These are phyloP conservation scores for Poteriospumella lacustris DNA, from an alignment of 108 stramenopile species.

Conservation along the genomic window DNA sequence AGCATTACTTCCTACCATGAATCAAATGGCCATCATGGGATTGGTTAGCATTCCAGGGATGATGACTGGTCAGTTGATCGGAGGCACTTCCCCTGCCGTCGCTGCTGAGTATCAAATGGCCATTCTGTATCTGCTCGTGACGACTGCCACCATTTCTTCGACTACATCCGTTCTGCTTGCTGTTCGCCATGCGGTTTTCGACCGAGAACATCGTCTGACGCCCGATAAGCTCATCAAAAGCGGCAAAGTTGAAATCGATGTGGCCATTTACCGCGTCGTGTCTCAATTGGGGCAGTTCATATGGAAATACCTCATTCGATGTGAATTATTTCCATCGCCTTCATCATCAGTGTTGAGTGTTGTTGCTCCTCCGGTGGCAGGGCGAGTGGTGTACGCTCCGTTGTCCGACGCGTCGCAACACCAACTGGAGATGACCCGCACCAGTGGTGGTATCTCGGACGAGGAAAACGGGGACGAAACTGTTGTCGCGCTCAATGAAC, in stretches of 20 bases:
- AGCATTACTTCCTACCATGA: slow-evolving; percentile 63
- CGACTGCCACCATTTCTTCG: slow-evolving; percentile 36
- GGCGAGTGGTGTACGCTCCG: no score
- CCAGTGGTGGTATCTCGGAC: no score
- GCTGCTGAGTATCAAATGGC: slow-evolving; percentile 81
- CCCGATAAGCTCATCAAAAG: slow-evolving; percentile 22
- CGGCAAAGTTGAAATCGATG: background rate
- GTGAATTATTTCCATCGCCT: no score
- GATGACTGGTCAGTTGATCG: slow-evolving; percentile 89
- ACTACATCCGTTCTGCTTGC: slow-evolving; percentile 41
- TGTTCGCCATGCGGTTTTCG: slow-evolving; percentile 29
- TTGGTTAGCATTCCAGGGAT: slow-evolving; percentile 74
- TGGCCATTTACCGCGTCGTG: background rate
- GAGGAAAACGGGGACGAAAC: no score
- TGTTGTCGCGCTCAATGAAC: no score
- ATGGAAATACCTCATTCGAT: background rate
- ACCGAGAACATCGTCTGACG: slow-evolving; percentile 26
- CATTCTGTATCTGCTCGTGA: slow-evolving; percentile 70
- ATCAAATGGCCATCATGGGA: slow-evolving; percentile 69
- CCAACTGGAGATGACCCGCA: no score
- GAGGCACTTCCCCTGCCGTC: slow-evolving; percentile 65
- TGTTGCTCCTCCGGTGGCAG: no score
- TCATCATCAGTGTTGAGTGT: no score
- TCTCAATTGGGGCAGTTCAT: background rate
- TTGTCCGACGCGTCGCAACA: no score